Evolutionary conservation across 2,329 filamentous ascomycete species (phyloP), one percentile per base, ranked within the genome.

Genomic region (Zymoseptoria pseudotritici): DNA sequence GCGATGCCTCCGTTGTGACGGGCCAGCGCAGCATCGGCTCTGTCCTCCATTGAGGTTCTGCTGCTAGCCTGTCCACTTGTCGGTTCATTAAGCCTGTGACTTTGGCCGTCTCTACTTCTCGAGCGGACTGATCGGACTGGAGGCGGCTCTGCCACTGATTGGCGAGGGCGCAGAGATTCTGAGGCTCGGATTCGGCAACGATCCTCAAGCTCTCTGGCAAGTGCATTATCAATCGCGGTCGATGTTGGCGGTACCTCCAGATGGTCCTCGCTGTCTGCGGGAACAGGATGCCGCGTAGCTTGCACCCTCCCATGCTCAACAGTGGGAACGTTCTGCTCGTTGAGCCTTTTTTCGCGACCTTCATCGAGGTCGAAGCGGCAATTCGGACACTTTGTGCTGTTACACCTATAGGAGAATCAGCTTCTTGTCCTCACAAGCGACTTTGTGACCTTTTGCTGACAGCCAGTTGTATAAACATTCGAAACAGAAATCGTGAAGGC

Each of bases 401-500:
- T 49, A 20, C 56, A 36, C 5, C 36, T 46, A 46, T 46, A 17
- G 36, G 11, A 46, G 7, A 46, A n/a, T 46, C 36, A 46, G 13
- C 36, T 17, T 17, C 5, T 46, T 46, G 13, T 46, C 11, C 13
- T 17, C 13, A n/a, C 36, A 17, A 4, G 17, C 13, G 36, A n/a
- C 2, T 6, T 13, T n/a, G 17, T 7, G 13, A 11, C 13, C n/a
- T 17, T 46, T 7, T 13, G 17, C 36, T 17, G 13, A 17, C 36
- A 62, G 58, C 60, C 58, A 59, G 20, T 59, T 50, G 49, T 62
- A 29, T 17, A 62, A 57, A 36, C 61, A 63, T 11, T 61, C 59
- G 49, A 58, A 63, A 54, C 61, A 65, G 49, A 60, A 63, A 2
- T 53, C 54, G 53, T 65, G 63, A 21, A 60, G 54, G 26, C 63